Evolutionary conservation across 2,329 filamentous ascomycete genomes (phyloP), one percentile per base, ranked within the genome.

Genomic region (Leptographium procerum): DNA sequence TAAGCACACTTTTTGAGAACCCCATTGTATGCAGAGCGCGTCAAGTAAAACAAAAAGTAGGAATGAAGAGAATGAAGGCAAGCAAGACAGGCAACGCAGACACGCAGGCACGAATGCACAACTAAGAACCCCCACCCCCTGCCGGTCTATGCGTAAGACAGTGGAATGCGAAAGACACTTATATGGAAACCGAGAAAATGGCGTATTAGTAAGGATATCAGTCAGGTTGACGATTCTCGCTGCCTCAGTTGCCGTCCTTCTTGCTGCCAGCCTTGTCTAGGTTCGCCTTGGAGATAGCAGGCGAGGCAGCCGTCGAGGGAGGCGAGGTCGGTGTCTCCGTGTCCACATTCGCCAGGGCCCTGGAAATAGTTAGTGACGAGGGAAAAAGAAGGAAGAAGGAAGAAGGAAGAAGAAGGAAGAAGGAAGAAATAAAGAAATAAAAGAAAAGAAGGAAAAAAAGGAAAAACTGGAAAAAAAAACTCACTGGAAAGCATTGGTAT

Each of bases 401-500:
- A 36, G 31, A 33, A 33, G 31, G 10, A 10, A 10, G 31, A 10
- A 33, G 10, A 33, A 11, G 10, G 34, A 36, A 13, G 16, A 36
- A 36, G 34, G 10, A 24, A 24, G 13, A 28, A 13, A 57, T 29
- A 55, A 29, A 43, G 14, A 11, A 43, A 10, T 29, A 7, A 14
- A 1, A 31, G 24, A 54, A 50, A 24, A 40, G 8, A 34, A 5
- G 69, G 55, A 64, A 10, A 33, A 33, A 45, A 22, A 13, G n/a
- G n/a, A n/a, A n/a, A n/a, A n/a, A n/a, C n/a, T n/a, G n/a, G n/a
- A n/a, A 26, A 14, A 11, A 55, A 33, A 33, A 24, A 67, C 87
- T 80, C 84, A 96, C 91, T 90, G 92, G 77, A 96, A 99, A 66
- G 91, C 87, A 78, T 99, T 99, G 65, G 86, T 84, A 68, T 88